Conservation (phyloP, 2,329 filamentous ascomycete genomes). For the Trichoderma polysporum region DNA sequence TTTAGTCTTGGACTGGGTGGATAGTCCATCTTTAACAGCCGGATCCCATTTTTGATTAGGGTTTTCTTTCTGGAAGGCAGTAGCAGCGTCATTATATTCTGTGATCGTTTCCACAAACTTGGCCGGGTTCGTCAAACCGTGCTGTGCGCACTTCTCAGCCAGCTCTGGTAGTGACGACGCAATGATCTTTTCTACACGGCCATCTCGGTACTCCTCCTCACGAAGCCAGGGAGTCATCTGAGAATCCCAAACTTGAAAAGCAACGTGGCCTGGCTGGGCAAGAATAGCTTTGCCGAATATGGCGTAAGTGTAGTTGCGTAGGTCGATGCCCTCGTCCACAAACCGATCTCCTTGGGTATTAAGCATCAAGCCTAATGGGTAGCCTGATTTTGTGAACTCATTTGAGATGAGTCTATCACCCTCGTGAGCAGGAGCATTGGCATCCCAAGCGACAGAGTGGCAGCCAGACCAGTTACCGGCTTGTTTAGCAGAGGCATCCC, state of each 20-base stretch:
- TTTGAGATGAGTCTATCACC: constrained; percentile 63
- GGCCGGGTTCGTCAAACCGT: constrained; percentile 47
- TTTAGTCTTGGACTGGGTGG: constrained; percentile 52
- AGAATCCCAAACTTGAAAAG: constrained; percentile 66
- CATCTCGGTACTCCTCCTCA: constrained; percentile 60
- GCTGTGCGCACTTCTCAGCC: constrained; percentile 46
- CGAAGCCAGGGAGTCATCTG: constrained; percentile 53
- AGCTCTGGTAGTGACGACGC: constrained; percentile 55
- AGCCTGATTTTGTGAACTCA: constrained; percentile 68
- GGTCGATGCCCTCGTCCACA: constrained; percentile 64
- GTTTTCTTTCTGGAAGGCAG: constrained; percentile 46
- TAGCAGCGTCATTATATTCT: constrained; percentile 59
- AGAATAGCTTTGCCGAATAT: constrained; percentile 64
- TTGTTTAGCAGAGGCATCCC: no score
- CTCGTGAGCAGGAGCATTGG: constrained; percentile 52
- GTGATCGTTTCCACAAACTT: constrained; percentile 52
- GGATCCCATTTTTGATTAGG: constrained; percentile 54
- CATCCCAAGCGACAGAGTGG: constrained; percentile 65
- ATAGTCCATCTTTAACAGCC: constrained; percentile 59
- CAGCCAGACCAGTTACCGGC: constrained; percentile 65
- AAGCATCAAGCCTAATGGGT: constrained; percentile 65
- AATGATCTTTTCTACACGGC: constrained; percentile 53
- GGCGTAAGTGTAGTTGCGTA: no score
- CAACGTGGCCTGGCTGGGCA: constrained; percentile 55
- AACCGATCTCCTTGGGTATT: constrained; percentile 60